Percentiles rank a stretch among this genome's conserved stretches.
phyloP scores from a whole-genome alignment of 140 eudicot species.

The Stevia rebaudiana region DNA sequence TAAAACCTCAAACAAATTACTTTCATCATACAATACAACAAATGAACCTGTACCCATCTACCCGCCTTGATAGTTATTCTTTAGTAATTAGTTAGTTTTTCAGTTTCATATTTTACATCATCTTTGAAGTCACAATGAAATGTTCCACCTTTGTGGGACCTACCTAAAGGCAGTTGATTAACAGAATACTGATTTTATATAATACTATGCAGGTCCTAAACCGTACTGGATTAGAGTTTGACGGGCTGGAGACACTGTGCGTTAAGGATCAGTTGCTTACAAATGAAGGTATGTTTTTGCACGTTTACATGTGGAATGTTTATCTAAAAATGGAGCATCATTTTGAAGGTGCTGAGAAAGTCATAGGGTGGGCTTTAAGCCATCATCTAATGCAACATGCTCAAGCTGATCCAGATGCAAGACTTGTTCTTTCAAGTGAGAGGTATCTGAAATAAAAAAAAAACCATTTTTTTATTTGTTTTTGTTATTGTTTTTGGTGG shows the following conservation, averaged over 20 bases:
- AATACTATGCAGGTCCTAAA: conserved; percentile 56
- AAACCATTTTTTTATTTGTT: no score
- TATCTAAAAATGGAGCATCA: background rate
- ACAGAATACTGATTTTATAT: no score
- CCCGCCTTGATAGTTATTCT: no score
- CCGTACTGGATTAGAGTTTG: conserved; percentile 72
- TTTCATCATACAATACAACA: no score
- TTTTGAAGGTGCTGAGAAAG: conserved; percentile 72
- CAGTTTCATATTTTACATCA: background rate
- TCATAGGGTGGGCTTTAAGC: conserved; percentile 87
- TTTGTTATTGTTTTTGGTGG: background rate
- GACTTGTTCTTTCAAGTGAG: conserved; percentile 58
- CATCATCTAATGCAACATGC: conserved; percentile 73
- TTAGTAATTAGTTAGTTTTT: background rate
- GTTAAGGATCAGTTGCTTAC: conserved; percentile 77
- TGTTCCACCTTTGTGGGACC: background rate
- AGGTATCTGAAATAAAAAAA: no score
- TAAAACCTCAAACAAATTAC: no score
- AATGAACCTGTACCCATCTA: no score
- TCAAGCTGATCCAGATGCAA: conserved; percentile 27
- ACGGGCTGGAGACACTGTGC: conserved; percentile 61
- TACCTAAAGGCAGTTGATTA: background rate
- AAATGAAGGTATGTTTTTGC: conserved; percentile 69
- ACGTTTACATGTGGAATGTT: background rate
- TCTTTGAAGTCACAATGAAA: background rate